phyloP scores from a whole-genome alignment of 208 protist species.

The Leptomonas seymouri region DNA sequence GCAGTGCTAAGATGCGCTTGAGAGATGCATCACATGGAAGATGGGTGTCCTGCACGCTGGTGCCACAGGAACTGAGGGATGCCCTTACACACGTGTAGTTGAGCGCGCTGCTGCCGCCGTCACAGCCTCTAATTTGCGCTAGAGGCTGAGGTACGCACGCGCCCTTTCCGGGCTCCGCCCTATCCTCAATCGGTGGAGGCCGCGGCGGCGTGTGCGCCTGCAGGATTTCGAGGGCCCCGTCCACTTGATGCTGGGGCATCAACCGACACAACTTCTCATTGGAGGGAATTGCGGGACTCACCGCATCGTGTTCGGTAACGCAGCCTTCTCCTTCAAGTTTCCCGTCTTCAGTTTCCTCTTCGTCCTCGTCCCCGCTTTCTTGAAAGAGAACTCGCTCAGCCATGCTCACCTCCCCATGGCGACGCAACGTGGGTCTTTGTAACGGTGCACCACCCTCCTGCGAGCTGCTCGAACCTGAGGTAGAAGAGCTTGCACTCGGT shows the following conservation, averaged over 20 bases:
- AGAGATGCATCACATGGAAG: neutral
- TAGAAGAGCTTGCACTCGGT: too few species aligned
- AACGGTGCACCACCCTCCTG: neutral
- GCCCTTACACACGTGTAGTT: slow-evolving; percentile 1
- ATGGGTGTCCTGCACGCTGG: too few species aligned
- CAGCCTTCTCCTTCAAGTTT: neutral
- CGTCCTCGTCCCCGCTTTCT: slow-evolving; percentile 7
- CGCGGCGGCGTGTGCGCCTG: slow-evolving; percentile 7
- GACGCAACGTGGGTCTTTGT: neutral
- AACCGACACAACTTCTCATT: neutral
- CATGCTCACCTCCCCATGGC: neutral
- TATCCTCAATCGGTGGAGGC: neutral
- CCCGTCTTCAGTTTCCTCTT: neutral
- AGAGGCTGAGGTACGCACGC: neutral
- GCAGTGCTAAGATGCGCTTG: neutral
- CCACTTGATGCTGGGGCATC: neutral
- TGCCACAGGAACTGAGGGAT: neutral
- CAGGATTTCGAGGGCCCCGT: neutral
- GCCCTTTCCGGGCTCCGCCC: neutral
- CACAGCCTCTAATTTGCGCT: neutral
- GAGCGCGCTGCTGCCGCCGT: neutral
- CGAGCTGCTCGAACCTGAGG: too few species aligned
- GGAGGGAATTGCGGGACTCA: neutral
- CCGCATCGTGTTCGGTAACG: neutral
- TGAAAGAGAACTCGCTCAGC: slow-evolving; percentile 31